These are phyloP conservation scores for Scheffersomyces stambukii DNA, from an alignment of 1,139 yeast species.

Conservation along the genomic window DNA sequence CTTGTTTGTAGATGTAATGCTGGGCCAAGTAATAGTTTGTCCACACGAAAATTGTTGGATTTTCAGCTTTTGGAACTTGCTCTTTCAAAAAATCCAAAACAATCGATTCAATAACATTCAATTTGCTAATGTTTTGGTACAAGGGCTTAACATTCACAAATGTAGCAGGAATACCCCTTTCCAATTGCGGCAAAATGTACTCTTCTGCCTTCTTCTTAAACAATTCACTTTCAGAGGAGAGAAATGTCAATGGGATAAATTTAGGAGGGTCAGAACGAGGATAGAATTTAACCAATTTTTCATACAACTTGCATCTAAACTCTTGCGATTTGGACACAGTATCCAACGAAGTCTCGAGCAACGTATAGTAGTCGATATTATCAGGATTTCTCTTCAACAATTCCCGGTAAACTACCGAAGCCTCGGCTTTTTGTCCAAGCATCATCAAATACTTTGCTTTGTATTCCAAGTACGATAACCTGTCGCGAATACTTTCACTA, in stretches of 20 bases:
- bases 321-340: conserved; percentile 30
- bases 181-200: conserved; percentile 60
- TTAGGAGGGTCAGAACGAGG: conserved; percentile 83
- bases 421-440: conserved; percentile 48
- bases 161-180: conserved; percentile 86
- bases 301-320: conserved; percentile 54
- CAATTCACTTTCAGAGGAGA: conserved; percentile 46
- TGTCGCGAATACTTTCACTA: conserved; percentile 56
- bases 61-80: conserved; percentile 19
- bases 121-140: conserved; percentile 51
- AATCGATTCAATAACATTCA: conserved; percentile 46
- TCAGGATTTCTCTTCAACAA: conserved; percentile 87
- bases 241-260: conserved; percentile 71
- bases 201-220: conserved; percentile 42
- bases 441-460: conserved; percentile 56
- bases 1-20: conserved; percentile 58
- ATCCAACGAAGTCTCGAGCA: conserved; percentile 62
- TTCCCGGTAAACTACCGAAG: conserved; percentile 63
- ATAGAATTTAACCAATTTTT: conserved; percentile 60
- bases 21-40: conserved; percentile 77
- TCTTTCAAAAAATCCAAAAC: conserved; percentile 45
- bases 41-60: conserved; percentile 68
- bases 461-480: conserved; percentile 58
- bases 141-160: conserved; percentile 83
- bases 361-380: conserved; percentile 57